Conservation (phyloP, 768 basidiomycete species). For the Pholiota molesta region DNA sequence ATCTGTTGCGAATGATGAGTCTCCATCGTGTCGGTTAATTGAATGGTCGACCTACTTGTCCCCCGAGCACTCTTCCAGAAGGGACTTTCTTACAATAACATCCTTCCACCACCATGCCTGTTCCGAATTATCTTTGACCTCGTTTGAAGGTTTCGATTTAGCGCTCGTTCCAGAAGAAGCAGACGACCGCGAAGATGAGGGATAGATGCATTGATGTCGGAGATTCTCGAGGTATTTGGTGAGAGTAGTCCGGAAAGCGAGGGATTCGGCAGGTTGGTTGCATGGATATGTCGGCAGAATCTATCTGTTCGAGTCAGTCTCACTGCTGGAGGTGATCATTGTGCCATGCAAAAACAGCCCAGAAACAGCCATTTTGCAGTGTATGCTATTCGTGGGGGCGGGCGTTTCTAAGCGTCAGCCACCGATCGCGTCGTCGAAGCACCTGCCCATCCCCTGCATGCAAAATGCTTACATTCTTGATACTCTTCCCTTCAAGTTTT, state of each 20-base stretch:
- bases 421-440: no score
- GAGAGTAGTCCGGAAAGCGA: slow-evolving; percentile 53
- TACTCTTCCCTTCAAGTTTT: slow-evolving; percentile 42
- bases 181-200: neutral
- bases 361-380: neutral
- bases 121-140: slow-evolving; percentile 16
- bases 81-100: slow-evolving; percentile 54
- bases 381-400: neutral
- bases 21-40: neutral
- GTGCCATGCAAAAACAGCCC: no score
- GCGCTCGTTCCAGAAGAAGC: slow-evolving; percentile 13
- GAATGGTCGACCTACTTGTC: slow-evolving; percentile 38
- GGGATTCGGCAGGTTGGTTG: slow-evolving; percentile 50
- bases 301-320: slow-evolving; percentile 29
- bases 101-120: slow-evolving; percentile 59
- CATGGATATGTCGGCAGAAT: slow-evolving; percentile 56
- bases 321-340: no score
- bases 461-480: slow-evolving; percentile 29
- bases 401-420: no score
- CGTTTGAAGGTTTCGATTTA: neutral
- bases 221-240: slow-evolving; percentile 53
- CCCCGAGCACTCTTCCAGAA: slow-evolving; percentile 57
- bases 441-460: neutral
- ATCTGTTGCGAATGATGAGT: slow-evolving; percentile 34
- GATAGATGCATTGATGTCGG: slow-evolving; percentile 40